Percentiles rank a stretch among this genome's conserved stretches.
Evolutionary conservation across 2,329 filamentous ascomycete genomes (phyloP).

Genomic region (Talaromyces amestolkiae): DNA sequence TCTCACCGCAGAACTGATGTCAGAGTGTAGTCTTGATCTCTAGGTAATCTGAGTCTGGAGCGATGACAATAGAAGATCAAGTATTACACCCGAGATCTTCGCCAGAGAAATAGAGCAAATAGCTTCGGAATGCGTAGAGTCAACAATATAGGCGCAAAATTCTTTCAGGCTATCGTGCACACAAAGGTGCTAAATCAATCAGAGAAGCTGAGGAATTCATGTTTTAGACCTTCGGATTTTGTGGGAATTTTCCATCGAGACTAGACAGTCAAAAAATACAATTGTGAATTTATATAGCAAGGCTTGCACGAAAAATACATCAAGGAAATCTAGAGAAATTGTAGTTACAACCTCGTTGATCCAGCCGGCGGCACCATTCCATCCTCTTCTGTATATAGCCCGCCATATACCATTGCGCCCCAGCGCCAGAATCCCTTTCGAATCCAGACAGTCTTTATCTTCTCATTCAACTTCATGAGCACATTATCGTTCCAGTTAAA

Average conservation of each 20-base stretch:
- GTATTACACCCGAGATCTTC: no score
- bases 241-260: no score
- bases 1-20: background rate
- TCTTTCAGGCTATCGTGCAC: no score
- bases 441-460: conserved; percentile 49
- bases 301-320: no score
- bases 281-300: no score
- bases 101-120: background rate
- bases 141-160: no score
- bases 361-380: background rate
- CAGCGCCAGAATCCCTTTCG: no score
- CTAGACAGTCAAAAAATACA: no score
- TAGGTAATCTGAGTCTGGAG: background rate
- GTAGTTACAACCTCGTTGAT: background rate
- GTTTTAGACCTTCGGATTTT: no score
- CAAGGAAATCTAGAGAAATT: background rate
- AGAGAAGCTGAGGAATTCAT: background rate
- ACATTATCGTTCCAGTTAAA: conserved; percentile 45
- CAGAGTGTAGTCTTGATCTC: background rate
- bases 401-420: no score
- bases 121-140: background rate
- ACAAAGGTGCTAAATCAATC: no score
- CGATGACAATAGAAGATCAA: background rate
- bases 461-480: conserved; percentile 45
- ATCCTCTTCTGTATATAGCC: background rate